Conservation (phyloP, 2,329 filamentous ascomycete genomes). For the Colletotrichum graminicola region DNA sequence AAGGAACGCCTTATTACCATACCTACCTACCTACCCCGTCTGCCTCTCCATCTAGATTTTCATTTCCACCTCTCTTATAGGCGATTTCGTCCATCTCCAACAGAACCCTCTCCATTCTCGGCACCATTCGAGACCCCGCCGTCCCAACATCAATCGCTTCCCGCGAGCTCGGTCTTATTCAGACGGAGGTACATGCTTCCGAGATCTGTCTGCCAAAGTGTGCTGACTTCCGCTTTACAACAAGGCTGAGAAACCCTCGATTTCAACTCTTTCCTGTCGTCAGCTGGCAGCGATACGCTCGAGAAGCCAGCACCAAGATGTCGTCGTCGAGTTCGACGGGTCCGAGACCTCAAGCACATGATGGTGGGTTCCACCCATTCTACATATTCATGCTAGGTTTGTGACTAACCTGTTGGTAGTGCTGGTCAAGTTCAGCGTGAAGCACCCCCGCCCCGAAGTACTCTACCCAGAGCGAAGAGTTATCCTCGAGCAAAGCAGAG, state of each 20-base stretch:
- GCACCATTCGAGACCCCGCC: constrained; percentile 14
- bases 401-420: constrained; percentile 45
- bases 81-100: background rate
- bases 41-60: background rate
- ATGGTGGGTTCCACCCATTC: constrained; percentile 21
- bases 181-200: constrained; percentile 24
- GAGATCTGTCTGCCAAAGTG: constrained; percentile 11
- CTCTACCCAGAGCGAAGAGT: constrained; percentile 43
- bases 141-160: constrained; percentile 7
- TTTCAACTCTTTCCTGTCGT: background rate
- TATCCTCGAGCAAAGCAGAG: constrained; percentile 46
- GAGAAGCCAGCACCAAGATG: constrained; percentile 21
- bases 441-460: constrained; percentile 43
- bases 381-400: background rate
- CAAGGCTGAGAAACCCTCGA: constrained; percentile 9
- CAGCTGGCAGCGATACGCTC: background rate
- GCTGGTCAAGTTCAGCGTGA: constrained; percentile 48
- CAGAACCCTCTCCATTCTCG: background rate
- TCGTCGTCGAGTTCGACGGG: constrained; percentile 10
- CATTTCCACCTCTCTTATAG: background rate
- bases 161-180: constrained; percentile 31
- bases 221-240: constrained; percentile 3
- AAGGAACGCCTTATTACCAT: background rate
- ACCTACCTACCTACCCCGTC: background rate
- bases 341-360: constrained; percentile 25